Conservation (phyloP, 331 rosid species). For the Telfairia occidentalis region DNA sequence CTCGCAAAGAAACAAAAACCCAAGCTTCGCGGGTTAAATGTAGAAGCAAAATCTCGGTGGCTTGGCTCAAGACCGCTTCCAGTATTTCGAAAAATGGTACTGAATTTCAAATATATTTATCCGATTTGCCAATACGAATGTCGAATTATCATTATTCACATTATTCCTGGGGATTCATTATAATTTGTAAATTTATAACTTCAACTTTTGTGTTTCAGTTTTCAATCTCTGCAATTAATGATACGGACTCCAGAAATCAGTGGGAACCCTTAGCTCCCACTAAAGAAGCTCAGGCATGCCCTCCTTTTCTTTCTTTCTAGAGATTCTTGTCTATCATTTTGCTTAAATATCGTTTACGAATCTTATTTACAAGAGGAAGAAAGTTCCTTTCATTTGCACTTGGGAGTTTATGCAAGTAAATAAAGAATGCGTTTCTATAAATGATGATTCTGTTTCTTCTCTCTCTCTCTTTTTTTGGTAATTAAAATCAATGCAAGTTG, state of each 20-base stretch:
- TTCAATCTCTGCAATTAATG: conserved; percentile 93
- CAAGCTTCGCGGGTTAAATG: not conserved
- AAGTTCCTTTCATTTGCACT: not conserved
- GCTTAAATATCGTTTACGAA: not conserved
- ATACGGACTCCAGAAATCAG: conserved; percentile 53
- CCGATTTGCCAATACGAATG: not conserved
- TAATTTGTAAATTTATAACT: not conserved
- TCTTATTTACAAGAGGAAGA: not conserved
- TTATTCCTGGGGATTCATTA: not conserved
- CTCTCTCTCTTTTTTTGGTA: not conserved
- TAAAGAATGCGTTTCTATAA: not conserved
- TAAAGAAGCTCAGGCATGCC: conserved; percentile 85
- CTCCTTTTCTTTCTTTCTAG: conserved; percentile 8
- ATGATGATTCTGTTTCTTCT: not conserved
- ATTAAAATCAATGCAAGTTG: not conserved
- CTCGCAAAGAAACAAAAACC: not conserved
- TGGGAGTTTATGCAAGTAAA: not conserved
- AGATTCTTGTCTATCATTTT: not conserved
- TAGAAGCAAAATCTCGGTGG: not conserved
- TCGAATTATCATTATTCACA: not conserved
- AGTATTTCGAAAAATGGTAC: conserved; percentile 39
- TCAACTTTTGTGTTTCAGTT: conserved; percentile 36
- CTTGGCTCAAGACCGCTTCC: conserved; percentile 6
- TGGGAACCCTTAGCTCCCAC: conserved; percentile 99
- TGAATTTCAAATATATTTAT: not conserved